Evolutionary conservation across 176 grass and related monocot species (phyloP), one percentile per base, ranked within the genome.

Genomic region (Zea luxurians): DNA sequence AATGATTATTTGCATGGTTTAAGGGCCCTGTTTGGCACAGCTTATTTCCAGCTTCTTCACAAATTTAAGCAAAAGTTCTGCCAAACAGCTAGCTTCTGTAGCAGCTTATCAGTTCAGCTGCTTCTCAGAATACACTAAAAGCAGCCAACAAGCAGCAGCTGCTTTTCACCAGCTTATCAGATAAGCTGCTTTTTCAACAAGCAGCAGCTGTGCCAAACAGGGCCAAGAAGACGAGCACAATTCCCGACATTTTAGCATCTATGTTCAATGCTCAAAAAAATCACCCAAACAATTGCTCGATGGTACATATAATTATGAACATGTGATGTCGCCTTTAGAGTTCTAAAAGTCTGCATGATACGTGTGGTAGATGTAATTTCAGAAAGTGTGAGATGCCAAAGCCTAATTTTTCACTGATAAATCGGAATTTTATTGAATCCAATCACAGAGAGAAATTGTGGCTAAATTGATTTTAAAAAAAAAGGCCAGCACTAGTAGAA

Each of bases 291-390:
- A 44, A 15, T 58, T 64, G 13, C 6, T 73, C 38, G 3, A 52
- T 74, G 48, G 38, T 15, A 69, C 13, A 16, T 42, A 50, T 27
- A 62, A 52, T 72, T 78, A 54, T 69, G 66, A 66, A 72, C 61
- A 88, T 75, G 73, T 89, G 62, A 48, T 40, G 35, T 10, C 50
- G 53, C 57, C 55, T 64, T 58, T 16, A 20, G 15, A 67, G 34
- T 50, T 85, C 69, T 40, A 54, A 43, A 3, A 70, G 35, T 61
- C 1, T 57, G 15, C 49, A 57, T 27, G 50, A 37, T 62, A 62
- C 13, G 21, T 2, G 37, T 6, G 17, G 13, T 45, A 65, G 38
- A 78, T 43, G 46, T 9, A 47, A 44, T 37, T 18, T 70, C 52
- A 47, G 38, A 57, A 17, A 74, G 37, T 11, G 8, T 27, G 7